These are phyloP conservation scores for Saccharum officinarum DNA, from an alignment of 176 grass and related monocot genomes.

Conservation along the genomic window DNA sequence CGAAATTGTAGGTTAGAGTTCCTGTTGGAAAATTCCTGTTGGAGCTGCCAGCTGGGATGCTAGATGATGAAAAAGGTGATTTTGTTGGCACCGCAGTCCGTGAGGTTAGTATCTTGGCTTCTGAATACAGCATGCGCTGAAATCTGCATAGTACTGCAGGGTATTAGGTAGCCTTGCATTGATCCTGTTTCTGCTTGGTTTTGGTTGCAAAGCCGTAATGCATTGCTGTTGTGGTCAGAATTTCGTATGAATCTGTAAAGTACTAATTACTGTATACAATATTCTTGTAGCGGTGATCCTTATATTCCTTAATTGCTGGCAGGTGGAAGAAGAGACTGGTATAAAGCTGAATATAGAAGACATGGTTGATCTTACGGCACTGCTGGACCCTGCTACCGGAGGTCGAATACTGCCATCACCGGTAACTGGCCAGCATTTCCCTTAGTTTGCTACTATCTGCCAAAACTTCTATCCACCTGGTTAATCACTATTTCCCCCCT, in stretches of 20 bases:
- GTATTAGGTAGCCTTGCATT: not conserved
- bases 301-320: slow-evolving; percentile 21
- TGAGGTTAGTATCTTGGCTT: slow-evolving; percentile 50
- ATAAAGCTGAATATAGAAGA: slow-evolving; percentile 78
- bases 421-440: slow-evolving; percentile 40
- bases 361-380: slow-evolving; percentile 84
- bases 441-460: not conserved
- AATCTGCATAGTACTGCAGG: not conserved
- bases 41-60: slow-evolving; percentile 92
- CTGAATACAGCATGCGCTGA: not conserved
- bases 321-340: slow-evolving; percentile 93
- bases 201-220: not conserved
- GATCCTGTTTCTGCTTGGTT: not conserved
- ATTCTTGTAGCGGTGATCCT: not conserved
- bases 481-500: not conserved
- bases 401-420: slow-evolving; percentile 69
- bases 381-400: slow-evolving; percentile 67
- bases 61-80: slow-evolving; percentile 88
- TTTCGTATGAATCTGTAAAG: not conserved
- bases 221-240: not conserved
- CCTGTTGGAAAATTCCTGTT: slow-evolving; percentile 79
- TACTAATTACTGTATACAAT: not conserved
- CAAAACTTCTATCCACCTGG: not conserved
- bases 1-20: slow-evolving; percentile 68
- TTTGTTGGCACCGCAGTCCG: slow-evolving; percentile 89